These are phyloP conservation scores for Juglanconis sp. DNA, from an alignment of 2,329 filamentous ascomycete species.

Conservation along the genomic window DNA sequence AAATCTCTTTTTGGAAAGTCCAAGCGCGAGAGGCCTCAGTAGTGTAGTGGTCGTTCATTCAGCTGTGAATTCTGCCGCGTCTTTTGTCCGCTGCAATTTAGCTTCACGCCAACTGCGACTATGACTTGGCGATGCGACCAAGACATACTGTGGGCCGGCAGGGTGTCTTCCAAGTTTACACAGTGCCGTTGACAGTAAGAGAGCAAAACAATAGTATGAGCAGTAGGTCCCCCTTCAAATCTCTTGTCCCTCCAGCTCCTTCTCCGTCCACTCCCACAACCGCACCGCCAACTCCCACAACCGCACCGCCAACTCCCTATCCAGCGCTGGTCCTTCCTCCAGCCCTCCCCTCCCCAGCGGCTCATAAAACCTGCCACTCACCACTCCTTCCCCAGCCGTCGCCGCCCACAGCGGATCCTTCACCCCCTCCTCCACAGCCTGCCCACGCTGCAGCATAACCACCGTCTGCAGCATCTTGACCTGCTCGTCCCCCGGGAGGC, in stretches of 20 bases:
- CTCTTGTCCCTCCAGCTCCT: constrained; percentile 25
- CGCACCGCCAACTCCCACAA: constrained; percentile 27
- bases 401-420: constrained; percentile 39
- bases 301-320: constrained; percentile 25
- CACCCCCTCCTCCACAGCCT: constrained; percentile 31
- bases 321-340: constrained; percentile 10
- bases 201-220: too few species aligned
- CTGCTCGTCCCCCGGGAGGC: constrained; percentile 14
- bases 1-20: not conserved
- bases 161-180: too few species aligned
- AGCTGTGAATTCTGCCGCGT: not conserved
- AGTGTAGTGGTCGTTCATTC: not conserved
- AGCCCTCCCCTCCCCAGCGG: constrained; percentile 26
- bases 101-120: not conserved
- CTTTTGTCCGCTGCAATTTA: not conserved
- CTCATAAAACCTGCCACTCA: constrained; percentile 32
- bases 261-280: constrained; percentile 33
- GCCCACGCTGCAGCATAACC: constrained; percentile 15
- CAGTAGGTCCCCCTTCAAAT: not conserved
- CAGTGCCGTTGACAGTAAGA: too few species aligned
- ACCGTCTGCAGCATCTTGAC: constrained; percentile 19
- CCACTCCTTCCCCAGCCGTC: constrained; percentile 27
- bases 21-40: not conserved
- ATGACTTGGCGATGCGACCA: not conserved
- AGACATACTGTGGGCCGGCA: not conserved